Conservation (phyloP, 495 filamentous ascomycete species). For the Daldinia loculata region DNA sequence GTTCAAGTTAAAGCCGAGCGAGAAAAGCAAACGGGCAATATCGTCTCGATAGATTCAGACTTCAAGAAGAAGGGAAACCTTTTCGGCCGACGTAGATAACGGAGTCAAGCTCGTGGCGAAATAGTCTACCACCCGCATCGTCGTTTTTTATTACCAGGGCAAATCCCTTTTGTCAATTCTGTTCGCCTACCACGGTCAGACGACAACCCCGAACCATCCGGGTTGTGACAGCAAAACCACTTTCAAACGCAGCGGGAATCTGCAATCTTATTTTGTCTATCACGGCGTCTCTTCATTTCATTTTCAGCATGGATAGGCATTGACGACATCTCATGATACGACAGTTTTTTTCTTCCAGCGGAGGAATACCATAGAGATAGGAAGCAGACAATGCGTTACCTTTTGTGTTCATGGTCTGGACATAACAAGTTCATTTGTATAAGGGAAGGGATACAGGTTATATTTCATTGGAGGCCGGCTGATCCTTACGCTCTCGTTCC, state of each 20-base stretch:
- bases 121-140: constrained; percentile 40
- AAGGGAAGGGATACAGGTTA: constrained; percentile 11
- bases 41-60: constrained; percentile 27
- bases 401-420: constrained; percentile 13
- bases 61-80: constrained; percentile 51
- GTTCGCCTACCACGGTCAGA: neutral
- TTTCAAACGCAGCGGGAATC: constrained; percentile 29
- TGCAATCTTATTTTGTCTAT: constrained; percentile 13
- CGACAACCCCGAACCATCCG: neutral
- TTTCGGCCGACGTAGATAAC: constrained; percentile 50
- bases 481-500: constrained; percentile 1
- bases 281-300: constrained; percentile 9
- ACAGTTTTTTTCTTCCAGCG: constrained; percentile 24
- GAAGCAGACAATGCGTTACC: constrained; percentile 9
- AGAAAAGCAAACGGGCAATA: constrained; percentile 44
- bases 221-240: neutral
- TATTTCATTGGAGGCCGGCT: constrained; percentile 9
- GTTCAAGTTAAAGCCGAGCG: constrained; percentile 53
- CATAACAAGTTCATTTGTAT: constrained; percentile 31
- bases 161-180: constrained; percentile 19
- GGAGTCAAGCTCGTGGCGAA: constrained; percentile 45
- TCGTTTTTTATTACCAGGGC: constrained; percentile 8
- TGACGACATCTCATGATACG: constrained; percentile 37
- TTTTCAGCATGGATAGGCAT: constrained; percentile 35
- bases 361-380: constrained; percentile 33